Conservation (phyloP, 495 filamentous ascomycete genomes). For the Cenococcum geophilum region DNA sequence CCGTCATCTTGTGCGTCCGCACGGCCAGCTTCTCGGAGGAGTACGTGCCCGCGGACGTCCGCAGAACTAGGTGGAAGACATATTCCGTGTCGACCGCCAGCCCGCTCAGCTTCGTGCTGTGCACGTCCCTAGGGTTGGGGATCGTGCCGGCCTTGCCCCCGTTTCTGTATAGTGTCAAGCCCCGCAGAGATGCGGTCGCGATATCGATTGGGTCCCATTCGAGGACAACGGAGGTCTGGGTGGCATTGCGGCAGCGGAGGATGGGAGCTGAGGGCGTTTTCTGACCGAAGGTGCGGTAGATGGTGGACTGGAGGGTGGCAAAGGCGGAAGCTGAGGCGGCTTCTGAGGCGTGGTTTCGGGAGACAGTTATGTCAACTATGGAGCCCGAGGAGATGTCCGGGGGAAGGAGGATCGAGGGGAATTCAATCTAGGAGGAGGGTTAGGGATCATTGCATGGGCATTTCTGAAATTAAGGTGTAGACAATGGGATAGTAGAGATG, state of each 20-base stretch:
- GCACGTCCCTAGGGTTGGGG: slow-evolving; percentile 74
- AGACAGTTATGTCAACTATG: slow-evolving; percentile 96
- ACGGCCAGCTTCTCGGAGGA: slow-evolving; percentile 76
- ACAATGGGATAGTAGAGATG: slow-evolving; percentile 9
- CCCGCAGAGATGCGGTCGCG: slow-evolving; percentile 83
- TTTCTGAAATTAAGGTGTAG: slow-evolving; percentile 18
- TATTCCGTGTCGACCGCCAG: slow-evolving; percentile 94
- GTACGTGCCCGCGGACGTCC: slow-evolving; percentile 84
- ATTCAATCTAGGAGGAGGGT: slow-evolving; percentile 70
- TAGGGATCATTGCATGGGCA: slow-evolving; percentile 3
- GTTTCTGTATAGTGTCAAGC: slow-evolving; percentile 87
- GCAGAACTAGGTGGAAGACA: slow-evolving; percentile 84
- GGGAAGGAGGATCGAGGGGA: slow-evolving; percentile 94
- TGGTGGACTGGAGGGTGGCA: slow-evolving; percentile 74
- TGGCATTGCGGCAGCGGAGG: slow-evolving; percentile 88
- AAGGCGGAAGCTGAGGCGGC: slow-evolving; percentile 64
- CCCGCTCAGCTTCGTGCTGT: slow-evolving; percentile 94
- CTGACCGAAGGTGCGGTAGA: slow-evolving; percentile 79
- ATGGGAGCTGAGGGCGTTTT: slow-evolving; percentile 70
- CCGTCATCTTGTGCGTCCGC: slow-evolving; percentile 97
- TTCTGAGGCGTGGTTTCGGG: slow-evolving; percentile 79
- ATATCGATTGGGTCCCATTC: slow-evolving; percentile 96
- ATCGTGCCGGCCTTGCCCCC: slow-evolving; percentile 92
- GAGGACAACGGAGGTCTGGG: slow-evolving; percentile 92
- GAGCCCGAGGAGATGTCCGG: slow-evolving; percentile 88